Conservation (phyloP, 139 green algal genomes). For the Chlorella sp. region DNA sequence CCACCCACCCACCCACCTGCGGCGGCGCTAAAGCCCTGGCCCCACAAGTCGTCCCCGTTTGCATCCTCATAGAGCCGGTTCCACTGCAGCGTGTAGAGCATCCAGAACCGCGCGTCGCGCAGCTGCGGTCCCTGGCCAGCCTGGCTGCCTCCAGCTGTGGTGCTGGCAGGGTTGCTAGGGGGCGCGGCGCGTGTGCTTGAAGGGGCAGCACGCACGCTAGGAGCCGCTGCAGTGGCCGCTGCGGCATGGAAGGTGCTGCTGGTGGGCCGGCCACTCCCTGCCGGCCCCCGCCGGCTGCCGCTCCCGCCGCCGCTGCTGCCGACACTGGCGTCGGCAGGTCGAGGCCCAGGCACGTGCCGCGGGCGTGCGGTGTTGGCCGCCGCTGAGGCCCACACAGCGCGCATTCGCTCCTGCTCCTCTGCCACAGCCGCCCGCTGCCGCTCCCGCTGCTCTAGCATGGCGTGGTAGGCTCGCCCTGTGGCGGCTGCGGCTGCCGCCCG, state of each 20-base stretch:
- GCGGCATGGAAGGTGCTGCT: too few relatives aligned
- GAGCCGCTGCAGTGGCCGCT: too few relatives aligned
- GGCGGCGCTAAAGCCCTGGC: not conserved
- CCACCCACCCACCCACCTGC: not conserved
- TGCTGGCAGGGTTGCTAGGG: not conserved
- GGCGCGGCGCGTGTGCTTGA: too few relatives aligned
- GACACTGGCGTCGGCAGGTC: not conserved
- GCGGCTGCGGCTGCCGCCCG: not conserved
- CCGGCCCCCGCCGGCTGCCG: not conserved
- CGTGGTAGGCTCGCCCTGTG: not conserved
- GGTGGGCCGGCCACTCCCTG: too few relatives aligned
- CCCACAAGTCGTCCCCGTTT: not conserved
- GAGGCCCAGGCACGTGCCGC: not conserved
- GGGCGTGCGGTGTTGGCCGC: not conserved
- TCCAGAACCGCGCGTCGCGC: not conserved
- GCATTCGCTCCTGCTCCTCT: not conserved
- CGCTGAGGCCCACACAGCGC: not conserved
- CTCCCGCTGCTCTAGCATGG: conserved; percentile 1
- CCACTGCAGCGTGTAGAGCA: conserved; percentile 1
- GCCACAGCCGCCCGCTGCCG: not conserved
- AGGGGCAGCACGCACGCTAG: too few relatives aligned
- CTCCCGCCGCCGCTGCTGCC: not conserved
- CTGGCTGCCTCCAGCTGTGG: not conserved
- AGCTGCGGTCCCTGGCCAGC: not conserved
- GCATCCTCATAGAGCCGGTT: not conserved